Conservation (phyloP, 768 basidiomycete genomes). For the Pisolithus microcarpus region DNA sequence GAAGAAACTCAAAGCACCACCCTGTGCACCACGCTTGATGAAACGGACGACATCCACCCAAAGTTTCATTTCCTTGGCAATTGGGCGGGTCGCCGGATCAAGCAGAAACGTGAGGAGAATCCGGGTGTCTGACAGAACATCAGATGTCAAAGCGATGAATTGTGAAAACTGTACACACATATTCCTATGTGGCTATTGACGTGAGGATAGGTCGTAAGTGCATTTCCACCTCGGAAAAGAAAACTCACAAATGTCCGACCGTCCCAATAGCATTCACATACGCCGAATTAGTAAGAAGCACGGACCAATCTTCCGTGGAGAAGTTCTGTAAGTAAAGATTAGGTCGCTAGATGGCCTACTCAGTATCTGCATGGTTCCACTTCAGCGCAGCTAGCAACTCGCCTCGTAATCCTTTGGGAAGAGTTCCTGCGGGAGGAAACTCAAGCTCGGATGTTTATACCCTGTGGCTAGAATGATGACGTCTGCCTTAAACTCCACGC, state of each 20-base stretch:
- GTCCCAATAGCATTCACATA: conserved; percentile 45
- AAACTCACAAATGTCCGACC: conserved; percentile 19
- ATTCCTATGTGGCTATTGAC: conserved; percentile 45
- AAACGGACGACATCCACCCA: conserved; percentile 50
- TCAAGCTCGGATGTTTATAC: conserved; percentile 38
- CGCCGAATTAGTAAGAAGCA: conserved; percentile 45
- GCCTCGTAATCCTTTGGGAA: conserved; percentile 47
- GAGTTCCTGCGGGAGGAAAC: conserved; percentile 40
- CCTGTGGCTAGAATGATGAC: conserved; percentile 49
- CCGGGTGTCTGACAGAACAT: conserved; percentile 33
- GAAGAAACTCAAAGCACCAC: conserved; percentile 47
- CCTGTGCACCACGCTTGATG: conserved; percentile 42
- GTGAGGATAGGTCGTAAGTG: conserved; percentile 8
- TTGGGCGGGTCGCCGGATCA: conserved; percentile 38
- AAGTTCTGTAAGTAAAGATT: conserved; percentile 51
- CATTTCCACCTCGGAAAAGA: background rate
- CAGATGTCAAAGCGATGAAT: background rate
- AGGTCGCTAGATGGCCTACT: conserved; percentile 29
- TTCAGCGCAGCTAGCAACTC: background rate
- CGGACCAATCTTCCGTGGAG: conserved; percentile 45
- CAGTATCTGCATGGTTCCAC: background rate
- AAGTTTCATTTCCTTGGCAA: conserved; percentile 44
- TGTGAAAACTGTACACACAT: conserved; percentile 25
- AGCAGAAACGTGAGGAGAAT: conserved; percentile 43
- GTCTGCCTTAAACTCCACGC: conserved; percentile 34